Conservation (phyloP, 2,329 filamentous ascomycete species). For the Colletotrichum godetiae region DNA sequence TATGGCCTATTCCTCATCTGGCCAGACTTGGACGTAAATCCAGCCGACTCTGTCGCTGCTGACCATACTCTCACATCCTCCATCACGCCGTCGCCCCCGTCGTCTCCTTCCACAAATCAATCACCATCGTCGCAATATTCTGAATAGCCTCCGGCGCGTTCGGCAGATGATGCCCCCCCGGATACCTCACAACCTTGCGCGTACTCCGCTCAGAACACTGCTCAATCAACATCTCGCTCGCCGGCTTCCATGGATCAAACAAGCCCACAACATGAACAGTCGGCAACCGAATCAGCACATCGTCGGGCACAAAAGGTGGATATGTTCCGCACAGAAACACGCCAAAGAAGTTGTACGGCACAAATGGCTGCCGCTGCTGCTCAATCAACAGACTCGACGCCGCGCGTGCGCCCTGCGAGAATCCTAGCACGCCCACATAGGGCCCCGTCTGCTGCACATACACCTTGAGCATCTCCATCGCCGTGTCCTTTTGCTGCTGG, state of each 20-base stretch:
- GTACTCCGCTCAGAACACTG: slow-evolving; percentile 14
- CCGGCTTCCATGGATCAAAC: slow-evolving; percentile 16
- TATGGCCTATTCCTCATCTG: background rate
- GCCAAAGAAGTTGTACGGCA: slow-evolving; percentile 12
- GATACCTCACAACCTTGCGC: slow-evolving; percentile 19
- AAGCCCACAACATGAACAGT: slow-evolving; percentile 28
- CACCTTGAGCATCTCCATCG: slow-evolving; percentile 20
- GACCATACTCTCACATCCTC: background rate
- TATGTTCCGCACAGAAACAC: slow-evolving; percentile 31
- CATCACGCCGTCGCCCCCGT: background rate
- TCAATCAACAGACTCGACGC: slow-evolving; percentile 27
- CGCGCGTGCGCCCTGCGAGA: slow-evolving; percentile 28
- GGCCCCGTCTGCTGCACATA: slow-evolving; percentile 30
- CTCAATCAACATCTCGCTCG: slow-evolving; percentile 23
- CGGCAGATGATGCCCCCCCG: slow-evolving; percentile 25
- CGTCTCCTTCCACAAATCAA: slow-evolving; percentile 20
- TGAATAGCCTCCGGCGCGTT: slow-evolving; percentile 23
- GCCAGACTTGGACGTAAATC: background rate
- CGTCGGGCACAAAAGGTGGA: slow-evolving; percentile 21
- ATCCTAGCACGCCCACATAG: slow-evolving; percentile 25
- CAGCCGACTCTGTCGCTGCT: background rate
- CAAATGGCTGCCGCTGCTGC: slow-evolving; percentile 29
- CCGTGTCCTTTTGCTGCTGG: slow-evolving; percentile 22
- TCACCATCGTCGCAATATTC: slow-evolving; percentile 15
- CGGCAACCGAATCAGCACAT: slow-evolving; percentile 18